phyloP scores from a whole-genome alignment of 768 basidiomycete species.

The Suillus placidus region DNA sequence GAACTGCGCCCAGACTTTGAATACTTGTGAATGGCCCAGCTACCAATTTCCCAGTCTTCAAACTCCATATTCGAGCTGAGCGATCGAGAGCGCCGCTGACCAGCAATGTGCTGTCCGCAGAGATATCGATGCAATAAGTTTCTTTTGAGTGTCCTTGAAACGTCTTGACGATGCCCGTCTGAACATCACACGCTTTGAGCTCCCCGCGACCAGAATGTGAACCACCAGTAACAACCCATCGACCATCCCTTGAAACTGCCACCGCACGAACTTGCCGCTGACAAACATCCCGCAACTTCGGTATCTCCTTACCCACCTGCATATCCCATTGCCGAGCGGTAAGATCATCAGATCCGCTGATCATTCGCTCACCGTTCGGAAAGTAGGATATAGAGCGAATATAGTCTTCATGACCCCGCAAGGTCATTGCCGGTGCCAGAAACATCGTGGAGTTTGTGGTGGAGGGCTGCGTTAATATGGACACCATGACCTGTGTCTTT shows the following conservation, averaged over 20 bases:
- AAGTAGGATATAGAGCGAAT: not conserved
- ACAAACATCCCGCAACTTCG: not conserved
- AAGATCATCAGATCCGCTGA: not conserved
- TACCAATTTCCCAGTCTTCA: not conserved
- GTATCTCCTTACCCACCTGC: not conserved
- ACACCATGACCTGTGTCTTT: not conserved
- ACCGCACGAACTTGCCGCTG: not conserved
- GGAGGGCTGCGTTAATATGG: not conserved
- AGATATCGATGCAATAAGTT: not conserved
- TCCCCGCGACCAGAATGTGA: conserved; percentile 2
- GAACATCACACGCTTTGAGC: not conserved
- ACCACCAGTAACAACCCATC: not conserved
- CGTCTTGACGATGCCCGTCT: not conserved
- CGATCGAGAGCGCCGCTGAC: not conserved
- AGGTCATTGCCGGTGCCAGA: not conserved
- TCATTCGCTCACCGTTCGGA: no score
- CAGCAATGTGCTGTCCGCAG: not conserved
- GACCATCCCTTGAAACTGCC: not conserved
- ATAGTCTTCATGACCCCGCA: not conserved
- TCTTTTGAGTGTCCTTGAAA: not conserved
- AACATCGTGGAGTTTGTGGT: not conserved
- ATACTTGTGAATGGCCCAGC: not conserved
- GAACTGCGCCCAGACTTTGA: not conserved
- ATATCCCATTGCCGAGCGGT: not conserved
- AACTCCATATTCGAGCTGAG: not conserved